Percentiles rank a stretch among this genome's conserved stretches.
Conservation (phyloP, 768 basidiomycete genomes). For the Gymnopilus dilepis region DNA sequence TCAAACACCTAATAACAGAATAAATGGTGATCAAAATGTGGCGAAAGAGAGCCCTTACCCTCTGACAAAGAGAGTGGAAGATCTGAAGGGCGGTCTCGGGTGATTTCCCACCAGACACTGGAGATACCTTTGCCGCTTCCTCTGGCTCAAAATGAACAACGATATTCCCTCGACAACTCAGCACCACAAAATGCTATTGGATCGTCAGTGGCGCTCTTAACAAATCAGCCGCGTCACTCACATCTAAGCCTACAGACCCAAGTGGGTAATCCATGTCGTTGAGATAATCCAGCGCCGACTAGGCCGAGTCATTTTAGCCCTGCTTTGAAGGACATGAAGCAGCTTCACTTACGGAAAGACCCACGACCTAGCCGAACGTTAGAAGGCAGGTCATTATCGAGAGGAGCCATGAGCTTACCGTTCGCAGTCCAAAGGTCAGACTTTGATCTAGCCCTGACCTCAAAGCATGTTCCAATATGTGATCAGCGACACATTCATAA, state of each 20-base stretch:
- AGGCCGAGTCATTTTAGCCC: background rate
- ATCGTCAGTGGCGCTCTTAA: background rate
- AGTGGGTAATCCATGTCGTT: slow-evolving; percentile 9
- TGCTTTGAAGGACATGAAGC: background rate
- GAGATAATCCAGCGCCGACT: slow-evolving; percentile 18
- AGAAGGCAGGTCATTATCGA: background rate
- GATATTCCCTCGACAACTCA: slow-evolving; percentile 6
- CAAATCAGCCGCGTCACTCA: background rate
- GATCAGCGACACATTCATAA: background rate
- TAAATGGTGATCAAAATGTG: background rate
- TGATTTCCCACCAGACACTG: background rate
- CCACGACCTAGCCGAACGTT: background rate
- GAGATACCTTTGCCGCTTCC: background rate
- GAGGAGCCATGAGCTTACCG: background rate
- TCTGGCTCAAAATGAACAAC: slow-evolving; percentile 10
- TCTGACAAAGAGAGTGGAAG: slow-evolving; percentile 12
- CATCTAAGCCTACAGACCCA: slow-evolving; percentile 3
- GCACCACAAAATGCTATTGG: slow-evolving; percentile 9
- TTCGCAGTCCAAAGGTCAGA: slow-evolving; percentile 8
- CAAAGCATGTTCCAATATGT: background rate
- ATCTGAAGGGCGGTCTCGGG: background rate
- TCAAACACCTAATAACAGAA: slow-evolving; percentile 8
- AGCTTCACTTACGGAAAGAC: slow-evolving; percentile 9
- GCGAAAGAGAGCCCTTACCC: background rate
- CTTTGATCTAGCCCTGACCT: slow-evolving; percentile 7